These are phyloP conservation scores for Penicillium sp. DNA, from an alignment of 2,329 filamentous ascomycete genomes.

Conservation along the genomic window DNA sequence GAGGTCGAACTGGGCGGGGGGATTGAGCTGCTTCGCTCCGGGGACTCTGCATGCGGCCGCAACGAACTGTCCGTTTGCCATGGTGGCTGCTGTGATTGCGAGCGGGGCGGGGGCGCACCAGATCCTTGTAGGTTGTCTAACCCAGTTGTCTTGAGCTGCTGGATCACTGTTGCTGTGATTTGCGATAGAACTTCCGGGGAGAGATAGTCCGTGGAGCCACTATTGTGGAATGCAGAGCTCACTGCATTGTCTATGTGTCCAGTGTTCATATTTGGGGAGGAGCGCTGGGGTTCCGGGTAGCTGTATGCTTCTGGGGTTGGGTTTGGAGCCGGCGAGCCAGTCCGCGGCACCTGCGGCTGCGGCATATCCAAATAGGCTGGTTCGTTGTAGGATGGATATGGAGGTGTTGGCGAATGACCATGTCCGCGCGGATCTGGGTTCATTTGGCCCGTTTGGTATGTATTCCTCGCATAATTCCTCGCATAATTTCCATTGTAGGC, in stretches of 20 bases:
- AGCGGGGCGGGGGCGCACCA: constrained; percentile 22
- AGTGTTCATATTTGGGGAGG: constrained; percentile 13
- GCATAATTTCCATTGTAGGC: constrained; percentile 45
- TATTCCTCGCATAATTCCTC: constrained; percentile 30
- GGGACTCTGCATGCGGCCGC: constrained; percentile 20
- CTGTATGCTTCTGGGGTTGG: constrained; percentile 1
- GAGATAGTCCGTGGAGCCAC: constrained; percentile 50
- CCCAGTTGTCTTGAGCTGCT: constrained; percentile 54
- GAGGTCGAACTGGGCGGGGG: constrained; percentile 15
- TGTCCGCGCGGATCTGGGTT: constrained; percentile 24
- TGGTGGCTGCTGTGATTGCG: constrained; percentile 24
- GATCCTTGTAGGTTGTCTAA: constrained; percentile 33
- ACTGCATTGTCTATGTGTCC: constrained; percentile 56
- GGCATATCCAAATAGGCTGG: constrained; percentile 36
- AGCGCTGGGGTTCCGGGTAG: constrained; percentile 16
- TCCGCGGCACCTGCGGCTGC: constrained; percentile 31
- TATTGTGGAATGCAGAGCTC: constrained; percentile 54
- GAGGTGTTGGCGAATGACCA: constrained; percentile 27
- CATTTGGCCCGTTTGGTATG: constrained; percentile 28
- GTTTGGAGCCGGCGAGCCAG: constrained; percentile 20
- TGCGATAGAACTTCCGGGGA: constrained; percentile 61
- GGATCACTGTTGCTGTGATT: constrained; percentile 58
- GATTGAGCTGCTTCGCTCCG: constrained; percentile 17
- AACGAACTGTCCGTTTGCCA: constrained; percentile 19
- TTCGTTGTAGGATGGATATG: constrained; percentile 34